Base-by-base conservation (phyloP, 2,329 filamentous ascomycete genomes). In the Fusarium euwallaceae region DNA sequence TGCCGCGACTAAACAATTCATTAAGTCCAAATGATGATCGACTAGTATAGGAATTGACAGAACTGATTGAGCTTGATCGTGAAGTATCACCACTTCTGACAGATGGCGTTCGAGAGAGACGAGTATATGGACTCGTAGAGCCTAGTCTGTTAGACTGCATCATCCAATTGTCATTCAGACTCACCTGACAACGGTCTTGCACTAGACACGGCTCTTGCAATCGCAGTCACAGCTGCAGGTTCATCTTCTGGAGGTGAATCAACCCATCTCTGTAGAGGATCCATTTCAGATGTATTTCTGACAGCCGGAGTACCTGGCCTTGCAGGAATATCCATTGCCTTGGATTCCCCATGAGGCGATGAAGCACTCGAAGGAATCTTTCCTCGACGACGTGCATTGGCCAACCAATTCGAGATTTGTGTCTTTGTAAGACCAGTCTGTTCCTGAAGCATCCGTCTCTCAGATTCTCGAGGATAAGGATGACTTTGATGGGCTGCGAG, bases 371-470 rank as follows among this genome's bases (percentile, higher is more conserved):
- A 77, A 16, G 68, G 64, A 20, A 92, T 90, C 84, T 97, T 97
- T 73, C 93, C 92, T 73, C 94, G 87, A 61, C 95, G 90, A 36
- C 95, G 90, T 63, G 94, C 94, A 82, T 97, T 97, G 63, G 95
- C 94, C 58, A 97, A 88, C 95, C 94, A 97, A 81, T 97, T 97
- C 20, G 91, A 91, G 70, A 97, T 95, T 80, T 97, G 95, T 10
- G 88, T 92, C 75, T 93, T 90, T 79, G 90, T 94, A 39, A 97
- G 87, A 6, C 94, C 93, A 1, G 94, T 97, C 74, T 92, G 88
- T 61, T 88, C 87, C 80, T 94, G 92, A 20, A 97, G 86, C 68
- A 89, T 88, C 64, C 94, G 91, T 78, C 95, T 95, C 79, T 97
- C 93, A 56, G 94, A 90, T 43, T 97, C 94, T 16, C 90, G 94